These are phyloP conservation scores for Poa pratensis DNA, from an alignment of 176 grass and related monocot species.

Conservation along the genomic window DNA sequence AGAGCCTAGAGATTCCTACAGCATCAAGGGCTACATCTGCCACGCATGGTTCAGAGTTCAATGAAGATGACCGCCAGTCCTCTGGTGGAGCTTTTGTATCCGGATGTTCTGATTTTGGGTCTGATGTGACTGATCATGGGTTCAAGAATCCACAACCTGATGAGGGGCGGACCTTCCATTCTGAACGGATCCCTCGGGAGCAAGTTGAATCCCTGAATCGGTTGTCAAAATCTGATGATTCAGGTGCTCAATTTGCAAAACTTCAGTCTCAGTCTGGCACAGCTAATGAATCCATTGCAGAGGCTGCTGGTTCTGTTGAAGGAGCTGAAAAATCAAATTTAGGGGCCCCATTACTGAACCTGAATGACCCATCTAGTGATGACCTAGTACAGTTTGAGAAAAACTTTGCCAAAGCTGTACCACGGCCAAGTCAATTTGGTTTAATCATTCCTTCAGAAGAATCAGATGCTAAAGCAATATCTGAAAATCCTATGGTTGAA, in stretches of 20 bases:
- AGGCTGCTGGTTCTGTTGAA: constrained; percentile 53
- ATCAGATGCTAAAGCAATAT: constrained; percentile 34
- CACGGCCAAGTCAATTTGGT: constrained; percentile 34
- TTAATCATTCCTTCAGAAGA: constrained; percentile 32
- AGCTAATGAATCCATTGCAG: constrained; percentile 67
- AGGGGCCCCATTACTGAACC: constrained; percentile 35
- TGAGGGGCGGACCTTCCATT: constrained; percentile 71
- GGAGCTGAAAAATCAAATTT: constrained; percentile 56
- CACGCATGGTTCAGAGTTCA: constrained; percentile 56
- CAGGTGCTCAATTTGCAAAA: constrained; percentile 76
- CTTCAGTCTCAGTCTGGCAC: constrained; percentile 55
- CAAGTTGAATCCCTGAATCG: constrained; percentile 3
- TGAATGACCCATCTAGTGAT: constrained; percentile 50
- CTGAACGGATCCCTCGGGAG: constrained; percentile 52
- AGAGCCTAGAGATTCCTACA: constrained; percentile 50
- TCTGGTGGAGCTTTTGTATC: constrained; percentile 66
- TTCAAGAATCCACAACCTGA: constrained; percentile 54
- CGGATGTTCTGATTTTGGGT: constrained; percentile 75
- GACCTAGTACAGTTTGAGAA: constrained; percentile 66
- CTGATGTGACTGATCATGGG: constrained; percentile 57
- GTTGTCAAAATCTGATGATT: constrained; percentile 35
- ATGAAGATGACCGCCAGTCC: constrained; percentile 76
- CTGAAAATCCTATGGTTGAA: constrained; percentile 39
- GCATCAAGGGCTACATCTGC: constrained; percentile 49
- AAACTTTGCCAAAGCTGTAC: constrained; percentile 38